These are phyloP conservation scores for Bryoerythrophyllum caledonicum DNA, from an alignment of 225 moss, liverwort and hornwort genomes.

Conservation along the genomic window DNA sequence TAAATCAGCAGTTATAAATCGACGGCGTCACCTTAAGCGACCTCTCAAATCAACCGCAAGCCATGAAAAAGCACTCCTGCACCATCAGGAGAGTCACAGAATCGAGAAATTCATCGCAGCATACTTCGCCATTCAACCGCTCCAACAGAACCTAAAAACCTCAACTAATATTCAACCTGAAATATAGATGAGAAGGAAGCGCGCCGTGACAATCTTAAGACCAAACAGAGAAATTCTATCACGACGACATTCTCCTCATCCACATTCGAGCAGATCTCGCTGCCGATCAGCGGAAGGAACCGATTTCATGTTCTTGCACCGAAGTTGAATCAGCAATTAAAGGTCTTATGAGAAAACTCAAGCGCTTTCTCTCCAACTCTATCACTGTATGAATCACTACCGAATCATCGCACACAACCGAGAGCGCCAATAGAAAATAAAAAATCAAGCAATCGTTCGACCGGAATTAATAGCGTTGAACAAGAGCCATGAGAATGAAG, in stretches of 20 bases:
- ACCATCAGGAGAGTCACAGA: background rate
- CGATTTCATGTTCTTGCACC: too few relatives aligned
- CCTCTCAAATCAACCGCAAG: background rate
- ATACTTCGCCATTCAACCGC: background rate
- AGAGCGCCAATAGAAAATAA: background rate
- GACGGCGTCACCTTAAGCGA: background rate
- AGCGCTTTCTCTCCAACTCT: too few relatives aligned
- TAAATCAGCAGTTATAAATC: background rate
- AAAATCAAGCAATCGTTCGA: background rate
- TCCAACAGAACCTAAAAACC: background rate
- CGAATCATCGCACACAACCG: background rate
- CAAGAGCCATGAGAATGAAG: background rate
- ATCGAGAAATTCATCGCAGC: background rate
- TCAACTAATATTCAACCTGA: background rate
- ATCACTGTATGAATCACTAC: background rate
- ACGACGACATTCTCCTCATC: constrained; percentile 38
- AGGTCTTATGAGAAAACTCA: too few relatives aligned
- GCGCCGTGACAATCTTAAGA: too few relatives aligned
- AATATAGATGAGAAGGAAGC: background rate
- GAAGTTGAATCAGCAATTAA: too few relatives aligned
- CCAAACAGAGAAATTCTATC: background rate
- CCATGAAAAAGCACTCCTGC: background rate
- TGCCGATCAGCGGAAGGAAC: too few relatives aligned
- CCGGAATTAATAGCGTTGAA: background rate
- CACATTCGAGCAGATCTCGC: background rate